Evolutionary conservation across 1,284 basidiomycete genomes (phyloP), one percentile per base, ranked within the genome.

Genomic region (Fistulinella cinereoalba): DNA sequence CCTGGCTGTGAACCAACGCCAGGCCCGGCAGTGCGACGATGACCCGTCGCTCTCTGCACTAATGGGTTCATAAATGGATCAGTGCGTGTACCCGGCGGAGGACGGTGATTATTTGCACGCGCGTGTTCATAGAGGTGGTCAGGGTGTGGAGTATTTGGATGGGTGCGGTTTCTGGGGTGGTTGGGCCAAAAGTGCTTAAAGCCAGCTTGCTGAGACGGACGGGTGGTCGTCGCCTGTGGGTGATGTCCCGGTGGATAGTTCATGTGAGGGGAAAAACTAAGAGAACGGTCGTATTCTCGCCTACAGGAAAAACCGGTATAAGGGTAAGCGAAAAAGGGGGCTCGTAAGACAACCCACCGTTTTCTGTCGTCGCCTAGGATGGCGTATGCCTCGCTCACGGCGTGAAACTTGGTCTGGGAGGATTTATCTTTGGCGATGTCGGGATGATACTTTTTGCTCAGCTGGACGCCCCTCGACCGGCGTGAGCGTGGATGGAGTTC

Each of bases 371-470:
- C 70, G 8, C 72, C 70, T 6, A 79, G 60, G 19, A 75, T 54
- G 1, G 68, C 58, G 46, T 77, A 79, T 1, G 77, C 76, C 36
- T 76, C 75, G 51, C 73, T 77, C 41, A 75, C 68, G 1, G 64
- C 66, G 43, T 74, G 72, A 47, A 77, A 79, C 44, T 61, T 73
- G 44, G 65, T 62, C 49, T 65, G 70, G 3, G 77, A 69, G 6
- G 50, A 44, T 3, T 58, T 61, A 36, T 75, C 73, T 25, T 66
- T 61, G 46, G 69, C 70, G 8, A 74, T 55, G 55, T 79, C 76
- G 0, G 76, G 76, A 49, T 79, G 77, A 43, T 69, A 70, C 47
- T 64, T 52, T 51, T 79, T 79, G 64, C 75, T 78, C 44, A 79
- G 57, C 75, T 79, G 28, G 1, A 8, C 16, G 13, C 49, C 40